Evolutionary conservation across 306 rosid species (phyloP).

Genomic region (Bauhinia variegata): DNA sequence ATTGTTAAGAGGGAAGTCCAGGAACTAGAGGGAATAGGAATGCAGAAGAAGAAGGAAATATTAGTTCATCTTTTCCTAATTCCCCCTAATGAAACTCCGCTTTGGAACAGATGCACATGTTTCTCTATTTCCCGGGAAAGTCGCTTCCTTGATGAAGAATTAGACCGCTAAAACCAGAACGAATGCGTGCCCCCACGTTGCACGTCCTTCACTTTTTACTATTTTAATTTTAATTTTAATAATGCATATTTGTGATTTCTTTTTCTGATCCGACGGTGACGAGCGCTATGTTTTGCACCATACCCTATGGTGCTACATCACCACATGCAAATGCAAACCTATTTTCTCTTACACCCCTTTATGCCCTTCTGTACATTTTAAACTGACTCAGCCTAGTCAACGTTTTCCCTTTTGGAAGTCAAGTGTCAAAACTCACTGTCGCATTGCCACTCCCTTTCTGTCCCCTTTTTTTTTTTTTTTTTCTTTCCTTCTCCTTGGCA

Average conservation of each 20-base stretch:
- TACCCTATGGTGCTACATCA: too few species aligned
- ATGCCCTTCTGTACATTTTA: too few species aligned
- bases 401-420: too few species aligned
- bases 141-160: conserved; percentile 31
- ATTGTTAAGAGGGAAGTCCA: background rate
- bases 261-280: background rate
- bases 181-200: conserved; percentile 30
- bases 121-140: conserved; percentile 31
- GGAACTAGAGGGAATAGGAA: conserved; percentile 21
- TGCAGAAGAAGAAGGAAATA: conserved; percentile 27
- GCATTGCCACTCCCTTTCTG: too few species aligned
- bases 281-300: too few species aligned
- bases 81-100: conserved; percentile 22
- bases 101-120: conserved; percentile 34
- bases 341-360: too few species aligned
- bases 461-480: too few species aligned
- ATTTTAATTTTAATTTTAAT: conserved; percentile 1
- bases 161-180: conserved; percentile 20
- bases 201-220: conserved; percentile 22
- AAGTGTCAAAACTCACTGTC: too few species aligned
- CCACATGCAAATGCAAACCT: too few species aligned
- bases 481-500: too few species aligned
- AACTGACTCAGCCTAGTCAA: too few species aligned
- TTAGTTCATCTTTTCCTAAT: conserved; percentile 3
- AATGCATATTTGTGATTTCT: background rate